A percentile compares a stretch with the other conserved stretches of the same genome.
phyloP scores from a whole-genome alignment of 2,329 filamentous ascomycete genomes.

The Fusarium tuaranense region DNA sequence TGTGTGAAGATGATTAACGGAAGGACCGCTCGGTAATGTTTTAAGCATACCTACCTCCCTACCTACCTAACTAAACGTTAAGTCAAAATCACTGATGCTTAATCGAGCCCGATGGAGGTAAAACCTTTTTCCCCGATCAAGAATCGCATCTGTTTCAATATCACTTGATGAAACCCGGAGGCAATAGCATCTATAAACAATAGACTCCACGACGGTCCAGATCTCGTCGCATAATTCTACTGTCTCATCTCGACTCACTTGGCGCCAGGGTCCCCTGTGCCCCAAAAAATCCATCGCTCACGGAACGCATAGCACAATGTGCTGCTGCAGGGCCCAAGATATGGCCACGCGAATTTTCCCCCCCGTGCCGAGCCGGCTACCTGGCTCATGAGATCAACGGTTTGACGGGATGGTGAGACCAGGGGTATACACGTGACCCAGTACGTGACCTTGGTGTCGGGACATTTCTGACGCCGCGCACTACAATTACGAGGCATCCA shows the following conservation, averaged over 20 bases:
- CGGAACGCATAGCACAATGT: conserved; percentile 6
- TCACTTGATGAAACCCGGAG: conserved; percentile 26
- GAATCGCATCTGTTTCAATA: conserved; percentile 24
- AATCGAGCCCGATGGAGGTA: neutral
- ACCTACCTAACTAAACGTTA: neutral
- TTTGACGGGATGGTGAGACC: neutral
- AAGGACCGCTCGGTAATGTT: neutral
- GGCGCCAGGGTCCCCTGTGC: conserved; percentile 18
- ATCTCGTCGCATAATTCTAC: conserved; percentile 27
- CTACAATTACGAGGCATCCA: neutral
- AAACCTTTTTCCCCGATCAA: neutral
- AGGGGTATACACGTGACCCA: neutral
- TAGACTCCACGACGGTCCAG: conserved; percentile 18
- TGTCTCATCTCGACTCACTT: conserved; percentile 14
- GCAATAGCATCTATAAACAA: conserved; percentile 17
- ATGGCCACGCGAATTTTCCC: conserved; percentile 5
- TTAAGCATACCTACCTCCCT: neutral
- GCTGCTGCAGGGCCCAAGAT: conserved; percentile 14
- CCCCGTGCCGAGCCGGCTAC: neutral
- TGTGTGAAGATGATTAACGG: neutral
- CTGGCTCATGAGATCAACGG: neutral
- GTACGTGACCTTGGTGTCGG: neutral
- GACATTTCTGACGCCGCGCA: neutral
- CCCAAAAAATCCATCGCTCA: conserved; percentile 4
- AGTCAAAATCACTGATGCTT: neutral